Evolutionary conservation across 2,329 filamentous ascomycete species (phyloP), one percentile per base, ranked within the genome.

Genomic region (Aspergillus glaucus): DNA sequence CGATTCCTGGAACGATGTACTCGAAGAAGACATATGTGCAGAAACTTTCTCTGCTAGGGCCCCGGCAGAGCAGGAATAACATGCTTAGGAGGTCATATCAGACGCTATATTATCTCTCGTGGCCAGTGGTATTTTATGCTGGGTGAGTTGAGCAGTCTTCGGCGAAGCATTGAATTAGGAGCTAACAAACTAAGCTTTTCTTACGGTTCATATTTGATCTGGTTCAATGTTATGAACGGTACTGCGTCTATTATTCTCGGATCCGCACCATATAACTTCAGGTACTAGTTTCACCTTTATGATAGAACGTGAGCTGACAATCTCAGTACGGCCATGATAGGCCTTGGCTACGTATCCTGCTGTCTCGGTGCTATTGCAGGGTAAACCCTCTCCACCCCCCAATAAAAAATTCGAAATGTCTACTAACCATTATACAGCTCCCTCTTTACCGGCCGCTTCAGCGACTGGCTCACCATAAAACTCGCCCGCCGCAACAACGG

Each of bases 191-290:
- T 2, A 26, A 67, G 66, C 8, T 69, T 70, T 37, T 68, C 66
- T 0, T 71, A 71, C 37, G 69, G 69, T 1, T 66, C 66, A 3
- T 68, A 70, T 30, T 58, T 71, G 14, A 60, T 70, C 0, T 63
- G 66, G 52, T 71, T 71, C 55, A 72, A 70, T 47, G 67, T 72
- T 24, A 47, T 71, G 17, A 71, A 71, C 28, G 69, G 57, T 12
- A 72, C 69, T 1, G 55, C 67, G 1, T 69, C 68, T 0, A 59
- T 70, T 5, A 65, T 71, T 44, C 54, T 72, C 2, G 58, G 65
- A 6, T 57, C 54, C 6, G 47, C 58, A 6, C 68, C 69, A 0
- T 71, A 71, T 44, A 65, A 68, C 45, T 71, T 71, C 40, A 53
- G 62, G 65, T 67, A 51, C 3, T 52, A 40, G 2, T 3, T 9